Evolutionary conservation across 2,329 filamentous ascomycete genomes (phyloP), one percentile per base, ranked within the genome.

Genomic region (Gliomastix tumulicola): DNA sequence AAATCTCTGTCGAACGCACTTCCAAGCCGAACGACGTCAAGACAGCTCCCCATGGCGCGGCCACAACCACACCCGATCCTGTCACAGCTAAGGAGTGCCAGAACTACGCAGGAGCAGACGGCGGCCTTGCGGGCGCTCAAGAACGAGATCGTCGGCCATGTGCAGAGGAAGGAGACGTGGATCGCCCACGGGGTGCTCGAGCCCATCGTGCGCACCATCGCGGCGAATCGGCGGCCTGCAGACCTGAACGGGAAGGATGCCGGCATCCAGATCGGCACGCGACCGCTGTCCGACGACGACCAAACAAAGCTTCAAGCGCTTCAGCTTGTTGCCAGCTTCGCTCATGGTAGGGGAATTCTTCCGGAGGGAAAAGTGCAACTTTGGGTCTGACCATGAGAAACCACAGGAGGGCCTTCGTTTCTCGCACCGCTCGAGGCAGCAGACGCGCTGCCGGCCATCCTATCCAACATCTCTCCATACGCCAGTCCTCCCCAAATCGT

Each of bases 131-230:
- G 81, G 45, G 68, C 71, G 30, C 66, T 98, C 21, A 97, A 95
- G 66, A 92, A 95, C 59, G 84, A 92, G 44, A 74, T 94, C 33
- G 79, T 95, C 41, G 92, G 92, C 18, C 88, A 97, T 59, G 74
- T 84, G 22, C 81, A 90, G 57, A 82, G 82, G 57, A 98, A 98
- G 62, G 83, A 90, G 60, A 62, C 77, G 39, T 89, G 82, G 68
- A 71, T 96, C 28, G 69, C 68, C 40, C 65, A 76, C 37, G 89
- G 89, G 15, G 68, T 86, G 20, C 60, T 92, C 32, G 71, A 76
- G 36, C 71, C 74, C 22, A 65, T 71, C 38, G 69, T 68, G 51
- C 62, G 54, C 48, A 68, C 66, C 43, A 66, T 73, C 54, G 57
- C 56, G 33, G 46, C 54, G 12, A 51, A 49, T 35, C 51, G 50